Evolutionary conservation across 225 moss, liverwort and hornwort species (phyloP).

Genomic region (Straminergon stramineum): DNA sequence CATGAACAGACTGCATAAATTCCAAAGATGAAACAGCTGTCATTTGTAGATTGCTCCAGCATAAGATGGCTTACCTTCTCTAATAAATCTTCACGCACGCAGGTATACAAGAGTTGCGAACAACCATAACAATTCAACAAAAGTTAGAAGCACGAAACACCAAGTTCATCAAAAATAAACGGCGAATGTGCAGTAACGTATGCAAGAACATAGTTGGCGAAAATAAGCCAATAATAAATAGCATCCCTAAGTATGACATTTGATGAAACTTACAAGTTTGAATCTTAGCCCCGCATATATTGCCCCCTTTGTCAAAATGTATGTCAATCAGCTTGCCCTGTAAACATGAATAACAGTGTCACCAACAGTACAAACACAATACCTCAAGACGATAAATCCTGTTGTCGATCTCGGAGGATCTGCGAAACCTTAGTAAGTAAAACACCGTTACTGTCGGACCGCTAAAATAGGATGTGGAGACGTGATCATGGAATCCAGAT

Average conservation of each 20-base stretch:
- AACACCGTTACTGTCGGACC: background rate
- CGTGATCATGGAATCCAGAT: background rate
- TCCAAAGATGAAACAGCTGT: background rate
- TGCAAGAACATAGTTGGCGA: background rate
- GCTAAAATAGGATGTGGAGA: background rate
- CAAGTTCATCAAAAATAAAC: background rate
- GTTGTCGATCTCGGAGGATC: background rate
- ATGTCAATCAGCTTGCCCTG: conserved; percentile 99
- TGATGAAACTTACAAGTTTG: conserved; percentile 76
- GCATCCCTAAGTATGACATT: background rate
- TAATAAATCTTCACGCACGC: conserved; percentile 58
- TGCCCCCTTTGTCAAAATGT: conserved; percentile 81
- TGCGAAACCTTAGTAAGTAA: background rate
- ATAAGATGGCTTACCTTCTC: conserved; percentile 57
- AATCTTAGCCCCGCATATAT: conserved; percentile 95
- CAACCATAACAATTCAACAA: background rate
- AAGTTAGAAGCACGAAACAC: conserved; percentile 16
- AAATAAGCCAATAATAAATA: background rate
- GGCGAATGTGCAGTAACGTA: background rate
- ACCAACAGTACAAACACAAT: background rate
- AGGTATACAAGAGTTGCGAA: background rate
- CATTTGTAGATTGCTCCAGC: background rate
- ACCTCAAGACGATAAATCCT: background rate
- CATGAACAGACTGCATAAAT: background rate
- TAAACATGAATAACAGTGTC: background rate